These are phyloP conservation scores for Aspergillus conjunctus DNA, from an alignment of 495 filamentous ascomycete species.

Conservation along the genomic window DNA sequence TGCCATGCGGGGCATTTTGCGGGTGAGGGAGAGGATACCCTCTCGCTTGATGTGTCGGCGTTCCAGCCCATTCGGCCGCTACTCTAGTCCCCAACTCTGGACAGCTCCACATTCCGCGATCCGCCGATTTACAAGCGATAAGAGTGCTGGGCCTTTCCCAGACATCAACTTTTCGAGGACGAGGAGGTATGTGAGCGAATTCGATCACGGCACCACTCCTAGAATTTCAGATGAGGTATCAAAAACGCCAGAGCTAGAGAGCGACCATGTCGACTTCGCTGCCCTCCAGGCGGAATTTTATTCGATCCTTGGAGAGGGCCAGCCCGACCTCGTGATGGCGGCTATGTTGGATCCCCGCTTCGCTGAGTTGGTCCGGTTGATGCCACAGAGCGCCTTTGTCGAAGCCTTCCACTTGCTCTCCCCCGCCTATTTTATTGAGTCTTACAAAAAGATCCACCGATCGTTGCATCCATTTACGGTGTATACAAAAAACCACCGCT, in stretches of 20 bases:
- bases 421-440: constrained; percentile 46
- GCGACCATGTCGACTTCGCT: constrained; percentile 16
- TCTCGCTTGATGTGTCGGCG: constrained; percentile 26
- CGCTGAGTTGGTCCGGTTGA: constrained; percentile 32
- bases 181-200: neutral
- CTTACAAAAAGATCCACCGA: constrained; percentile 52
- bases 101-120: constrained; percentile 5
- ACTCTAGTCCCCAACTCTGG: constrained; percentile 10
- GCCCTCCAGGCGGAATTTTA: constrained; percentile 30
- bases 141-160: neutral
- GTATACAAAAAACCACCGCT: constrained; percentile 26
- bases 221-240: neutral
- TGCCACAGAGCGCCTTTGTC: constrained; percentile 40
- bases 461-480: constrained; percentile 47
- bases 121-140: constrained; percentile 1
- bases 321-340: constrained; percentile 44
- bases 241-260: neutral
- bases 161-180: neutral
- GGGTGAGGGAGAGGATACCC: constrained; percentile 28
- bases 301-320: constrained; percentile 33
- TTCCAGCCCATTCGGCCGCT: constrained; percentile 15
- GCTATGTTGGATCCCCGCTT: constrained; percentile 38
- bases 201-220: neutral
- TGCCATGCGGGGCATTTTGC: constrained; percentile 30
- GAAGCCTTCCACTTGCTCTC: constrained; percentile 43